phyloP scores from a whole-genome alignment of 2,329 filamentous ascomycete species.

The Lasiodiplodia hormozganensis region DNA sequence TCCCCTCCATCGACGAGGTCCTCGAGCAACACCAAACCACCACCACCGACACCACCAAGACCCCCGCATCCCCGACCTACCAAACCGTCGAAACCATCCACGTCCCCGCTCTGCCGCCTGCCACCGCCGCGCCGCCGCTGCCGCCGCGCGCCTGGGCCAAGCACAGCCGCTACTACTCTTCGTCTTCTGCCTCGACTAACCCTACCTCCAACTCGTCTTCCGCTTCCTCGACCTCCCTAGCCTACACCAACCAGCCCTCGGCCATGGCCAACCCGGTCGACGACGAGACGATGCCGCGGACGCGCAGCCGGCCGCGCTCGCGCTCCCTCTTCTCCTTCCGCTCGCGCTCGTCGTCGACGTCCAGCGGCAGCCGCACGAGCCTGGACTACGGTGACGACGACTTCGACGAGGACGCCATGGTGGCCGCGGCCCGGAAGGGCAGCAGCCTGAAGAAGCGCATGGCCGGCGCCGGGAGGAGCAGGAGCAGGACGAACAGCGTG shows the following conservation, averaged over 20 bases:
- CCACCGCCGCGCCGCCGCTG: not conserved
- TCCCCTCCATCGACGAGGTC: conserved; percentile 24
- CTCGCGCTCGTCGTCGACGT: not conserved
- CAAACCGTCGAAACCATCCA: conserved; percentile 17
- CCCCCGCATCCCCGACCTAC: conserved; percentile 1
- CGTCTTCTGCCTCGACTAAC: not conserved
- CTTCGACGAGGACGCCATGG: not conserved
- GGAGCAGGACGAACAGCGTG: conserved; percentile 35
- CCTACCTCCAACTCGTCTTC: not conserved
- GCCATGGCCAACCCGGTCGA: conserved; percentile 5
- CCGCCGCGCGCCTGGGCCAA: conserved; percentile 1
- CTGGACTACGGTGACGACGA: conserved; percentile 5
- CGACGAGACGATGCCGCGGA: not conserved
- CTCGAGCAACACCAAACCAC: not conserved
- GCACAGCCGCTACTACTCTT: conserved; percentile 9
- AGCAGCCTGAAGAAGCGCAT: not conserved
- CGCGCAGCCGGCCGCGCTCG: conserved; percentile 11
- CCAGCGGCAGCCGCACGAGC: conserved; percentile 9
- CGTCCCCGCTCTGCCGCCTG: conserved; percentile 1
- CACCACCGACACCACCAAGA: not conserved
- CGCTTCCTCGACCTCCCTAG: not conserved
- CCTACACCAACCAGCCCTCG: not conserved
- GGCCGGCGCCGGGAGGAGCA: not conserved
- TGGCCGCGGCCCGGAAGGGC: conserved; percentile 1
- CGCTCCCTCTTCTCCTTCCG: conserved; percentile 16